Base-by-base conservation (phyloP, 768 basidiomycete species). In the Brasilioporus rufonigricans region DNA sequence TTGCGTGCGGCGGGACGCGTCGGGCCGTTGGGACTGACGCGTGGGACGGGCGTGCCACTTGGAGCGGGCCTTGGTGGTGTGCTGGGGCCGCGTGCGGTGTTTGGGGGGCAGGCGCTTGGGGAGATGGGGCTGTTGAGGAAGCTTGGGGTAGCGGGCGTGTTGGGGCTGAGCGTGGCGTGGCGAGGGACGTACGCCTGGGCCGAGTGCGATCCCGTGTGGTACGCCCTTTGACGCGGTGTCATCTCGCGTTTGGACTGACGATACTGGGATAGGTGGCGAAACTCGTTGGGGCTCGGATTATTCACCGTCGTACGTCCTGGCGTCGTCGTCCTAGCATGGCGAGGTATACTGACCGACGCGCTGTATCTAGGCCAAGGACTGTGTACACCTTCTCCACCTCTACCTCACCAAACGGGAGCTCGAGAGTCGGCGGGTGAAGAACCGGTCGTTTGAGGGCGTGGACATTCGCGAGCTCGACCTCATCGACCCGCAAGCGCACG, bases 151-250 rank as follows among this genome's bases (percentile, higher is more conserved):
- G 65, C 66, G 29, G 56, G 73, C 24, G 50, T 63, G 52, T 53
- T 81, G 48, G 74, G 79, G 0, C 61, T 83, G 59, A 73, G 75
- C 32, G 73, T 81, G 9, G 73, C 81, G 0, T 78, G 78, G 74
- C 77, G 80, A 18, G 84, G 84, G 23, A 80, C 82, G 23, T 76
- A 77, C 47, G 76, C 77, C n/a, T 87, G 86, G 82, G 75, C 79
- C 5, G 81, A 82, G 59, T 77, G 78, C 41, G 89, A 90, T 67
- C 89, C 89, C 14, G 84, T 90, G 16, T 91, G 89, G 88, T 85
- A 53, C 47, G 65, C 13, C 5, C 26, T 40, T 33, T 18, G 1
- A 2, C 21, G 21, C 21, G 23, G 41, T 16, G 43, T 7, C 48
- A 9, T 2, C 29, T 26, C 23, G 40, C 38, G 12, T 24, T 51